Evolutionary conservation across 352 stramenopile species (phyloP).

Genomic region (Chloridella minuta): DNA sequence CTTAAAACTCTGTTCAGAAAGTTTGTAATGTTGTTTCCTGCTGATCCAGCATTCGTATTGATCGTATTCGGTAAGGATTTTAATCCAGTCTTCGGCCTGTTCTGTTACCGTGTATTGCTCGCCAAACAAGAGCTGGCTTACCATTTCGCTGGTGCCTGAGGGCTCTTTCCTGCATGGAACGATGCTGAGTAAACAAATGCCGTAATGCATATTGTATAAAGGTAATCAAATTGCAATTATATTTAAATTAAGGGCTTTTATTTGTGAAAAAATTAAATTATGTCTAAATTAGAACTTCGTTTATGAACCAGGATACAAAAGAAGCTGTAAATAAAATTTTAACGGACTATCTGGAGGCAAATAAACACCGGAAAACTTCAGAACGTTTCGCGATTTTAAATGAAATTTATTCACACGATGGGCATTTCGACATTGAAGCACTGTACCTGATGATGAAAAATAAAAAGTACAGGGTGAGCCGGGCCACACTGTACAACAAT

Average conservation of each 20-base stretch:
- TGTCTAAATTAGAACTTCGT: not conserved
- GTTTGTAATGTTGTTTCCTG: not conserved
- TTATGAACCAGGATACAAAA: not conserved
- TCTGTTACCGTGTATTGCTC: not conserved
- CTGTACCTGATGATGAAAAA: conserved; percentile 1
- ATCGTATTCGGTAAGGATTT: not conserved
- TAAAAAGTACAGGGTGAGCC: not conserved
- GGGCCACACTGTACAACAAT: not conserved
- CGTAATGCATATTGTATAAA: not conserved
- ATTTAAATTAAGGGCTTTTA: not conserved
- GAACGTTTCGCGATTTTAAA: not conserved
- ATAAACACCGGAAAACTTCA: not conserved
- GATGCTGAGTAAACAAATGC: not conserved
- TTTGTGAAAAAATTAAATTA: not conserved
- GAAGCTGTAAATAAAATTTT: not conserved
- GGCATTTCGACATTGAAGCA: not conserved
- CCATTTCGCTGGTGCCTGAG: not conserved
- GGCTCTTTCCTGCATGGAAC: not conserved
- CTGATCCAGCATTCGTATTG: not conserved
- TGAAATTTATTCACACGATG: not conserved
- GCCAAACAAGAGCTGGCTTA: not conserved
- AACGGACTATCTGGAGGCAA: not conserved
- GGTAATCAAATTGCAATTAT: not conserved
- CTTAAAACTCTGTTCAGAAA: not conserved
- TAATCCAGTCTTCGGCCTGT: not conserved